Evolutionary conservation across 805 yeast genomes (phyloP).

Genomic region (Cyberlindnera veronae): DNA sequence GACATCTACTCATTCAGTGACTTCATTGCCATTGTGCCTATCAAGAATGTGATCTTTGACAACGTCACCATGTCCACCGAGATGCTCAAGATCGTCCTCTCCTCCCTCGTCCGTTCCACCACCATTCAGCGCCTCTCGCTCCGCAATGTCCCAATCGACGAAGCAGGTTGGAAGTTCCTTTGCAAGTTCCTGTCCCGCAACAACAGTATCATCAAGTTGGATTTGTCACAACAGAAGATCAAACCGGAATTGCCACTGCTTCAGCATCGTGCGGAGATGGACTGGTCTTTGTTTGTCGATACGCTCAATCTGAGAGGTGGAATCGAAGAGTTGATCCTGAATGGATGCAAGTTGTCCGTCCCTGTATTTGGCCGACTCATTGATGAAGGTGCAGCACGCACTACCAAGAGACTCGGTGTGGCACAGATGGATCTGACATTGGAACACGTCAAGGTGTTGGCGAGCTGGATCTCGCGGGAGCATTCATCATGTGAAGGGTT

Average conservation of each 20-base stretch:
- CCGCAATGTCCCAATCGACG: constrained; percentile 71
- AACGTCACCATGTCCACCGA: constrained; percentile 71
- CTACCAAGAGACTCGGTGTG: constrained; percentile 64
- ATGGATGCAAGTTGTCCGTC: constrained; percentile 69
- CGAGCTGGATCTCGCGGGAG: constrained; percentile 51
- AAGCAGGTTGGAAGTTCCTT: constrained; percentile 71
- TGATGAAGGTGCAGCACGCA: constrained; percentile 48
- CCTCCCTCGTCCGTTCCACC: constrained; percentile 64
- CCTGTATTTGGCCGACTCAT: constrained; percentile 54
- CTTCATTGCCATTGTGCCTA: constrained; percentile 81
- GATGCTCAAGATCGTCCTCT: constrained; percentile 71
- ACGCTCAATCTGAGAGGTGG: constrained; percentile 69
- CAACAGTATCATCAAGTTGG: constrained; percentile 53
- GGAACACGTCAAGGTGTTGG: constrained; percentile 54
- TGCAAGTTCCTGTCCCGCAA: constrained; percentile 73
- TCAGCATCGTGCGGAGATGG: constrained; percentile 66
- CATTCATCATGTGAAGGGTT: constrained; percentile 55
- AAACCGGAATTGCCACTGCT: constrained; percentile 32
- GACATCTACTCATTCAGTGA: constrained; percentile 88
- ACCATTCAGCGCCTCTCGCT: constrained; percentile 70
- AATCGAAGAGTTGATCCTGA: constrained; percentile 72
- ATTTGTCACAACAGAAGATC: constrained; percentile 61
- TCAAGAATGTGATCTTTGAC: constrained; percentile 71
- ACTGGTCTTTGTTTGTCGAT: constrained; percentile 76
- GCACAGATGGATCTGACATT: constrained; percentile 67